A percentile compares a stretch with the other conserved stretches of the same genome.
Conservation (phyloP, 352 stramenopile genomes). For the Paralagenidium karlingii region DNA sequence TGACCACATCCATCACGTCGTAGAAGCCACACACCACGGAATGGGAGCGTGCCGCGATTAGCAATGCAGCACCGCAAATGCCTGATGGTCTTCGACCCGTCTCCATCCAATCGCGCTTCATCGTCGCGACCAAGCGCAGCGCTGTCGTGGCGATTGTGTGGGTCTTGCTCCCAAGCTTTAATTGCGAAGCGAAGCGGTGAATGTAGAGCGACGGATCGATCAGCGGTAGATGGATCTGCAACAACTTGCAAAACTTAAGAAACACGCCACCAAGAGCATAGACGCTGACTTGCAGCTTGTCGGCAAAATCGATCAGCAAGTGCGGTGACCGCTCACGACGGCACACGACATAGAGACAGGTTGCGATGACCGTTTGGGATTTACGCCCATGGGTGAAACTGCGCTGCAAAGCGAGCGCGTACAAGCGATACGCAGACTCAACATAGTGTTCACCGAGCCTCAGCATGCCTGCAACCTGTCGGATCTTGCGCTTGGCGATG, state of each 20-base stretch:
- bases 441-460: slow-evolving; percentile 91
- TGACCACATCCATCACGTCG: slow-evolving; percentile 87
- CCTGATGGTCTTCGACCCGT: slow-evolving; percentile 92
- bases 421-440: slow-evolving; percentile 93
- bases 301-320: slow-evolving; percentile 99
- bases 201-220: slow-evolving; percentile 99
- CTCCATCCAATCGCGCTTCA: slow-evolving; percentile 99
- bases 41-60: slow-evolving; percentile 95
- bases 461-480: slow-evolving; percentile 89
- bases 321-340: slow-evolving; percentile 95
- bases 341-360: slow-evolving; percentile 99
- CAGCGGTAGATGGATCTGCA: slow-evolving; percentile 95
- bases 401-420: slow-evolving; percentile 90
- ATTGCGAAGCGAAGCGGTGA: slow-evolving; percentile 94
- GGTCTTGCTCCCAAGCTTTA: slow-evolving; percentile 93
- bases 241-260: slow-evolving; percentile 86
- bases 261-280: slow-evolving; percentile 81
- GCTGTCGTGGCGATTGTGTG: slow-evolving; percentile 92
- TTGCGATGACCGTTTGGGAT: slow-evolving; percentile 93
- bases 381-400: slow-evolving; percentile 96
- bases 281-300: slow-evolving; percentile 95
- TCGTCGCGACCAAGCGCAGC: slow-evolving; percentile 91
- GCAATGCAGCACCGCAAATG: slow-evolving; percentile 93
- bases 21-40: slow-evolving; percentile 82
- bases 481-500: slow-evolving; percentile 90